Conservation (phyloP, 306 rosid species). For the Corylus heterophylla region DNA sequence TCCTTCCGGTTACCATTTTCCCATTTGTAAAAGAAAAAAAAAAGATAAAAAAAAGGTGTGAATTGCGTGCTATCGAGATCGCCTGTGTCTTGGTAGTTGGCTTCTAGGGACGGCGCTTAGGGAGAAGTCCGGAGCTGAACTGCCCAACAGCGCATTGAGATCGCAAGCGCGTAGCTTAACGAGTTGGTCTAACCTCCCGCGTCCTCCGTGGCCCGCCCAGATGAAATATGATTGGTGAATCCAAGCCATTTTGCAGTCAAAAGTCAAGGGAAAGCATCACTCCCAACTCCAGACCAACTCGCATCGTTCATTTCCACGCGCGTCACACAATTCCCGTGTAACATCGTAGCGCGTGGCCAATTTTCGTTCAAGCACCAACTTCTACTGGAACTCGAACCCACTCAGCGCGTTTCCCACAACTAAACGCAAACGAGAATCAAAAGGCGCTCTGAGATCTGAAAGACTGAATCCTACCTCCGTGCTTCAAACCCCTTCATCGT, state of each 20-base stretch:
- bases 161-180: background rate
- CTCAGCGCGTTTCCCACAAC: background rate
- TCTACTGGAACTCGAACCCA: background rate
- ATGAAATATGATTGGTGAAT: background rate
- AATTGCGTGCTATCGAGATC: no score
- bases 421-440: conserved; percentile 7
- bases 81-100: no score
- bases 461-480: background rate
- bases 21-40: no score
- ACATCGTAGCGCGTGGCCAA: background rate
- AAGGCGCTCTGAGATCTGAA: background rate
- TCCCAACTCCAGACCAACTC: background rate
- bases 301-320: background rate
- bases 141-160: no score
- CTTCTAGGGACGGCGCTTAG: no score
- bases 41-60: no score
- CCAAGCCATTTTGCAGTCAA: background rate
- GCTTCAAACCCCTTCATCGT: conserved; percentile 2
- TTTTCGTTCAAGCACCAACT: background rate
- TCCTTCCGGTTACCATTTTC: no score
- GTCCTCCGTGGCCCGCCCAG: background rate
- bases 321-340: background rate
- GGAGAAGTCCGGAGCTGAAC: no score
- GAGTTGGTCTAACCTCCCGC: background rate
- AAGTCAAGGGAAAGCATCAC: background rate